Evolutionary conservation across 164 flowering plant genomes (phyloP), one percentile per base, ranked within the genome.

Genomic region (Macadamia tetraphylla): DNA sequence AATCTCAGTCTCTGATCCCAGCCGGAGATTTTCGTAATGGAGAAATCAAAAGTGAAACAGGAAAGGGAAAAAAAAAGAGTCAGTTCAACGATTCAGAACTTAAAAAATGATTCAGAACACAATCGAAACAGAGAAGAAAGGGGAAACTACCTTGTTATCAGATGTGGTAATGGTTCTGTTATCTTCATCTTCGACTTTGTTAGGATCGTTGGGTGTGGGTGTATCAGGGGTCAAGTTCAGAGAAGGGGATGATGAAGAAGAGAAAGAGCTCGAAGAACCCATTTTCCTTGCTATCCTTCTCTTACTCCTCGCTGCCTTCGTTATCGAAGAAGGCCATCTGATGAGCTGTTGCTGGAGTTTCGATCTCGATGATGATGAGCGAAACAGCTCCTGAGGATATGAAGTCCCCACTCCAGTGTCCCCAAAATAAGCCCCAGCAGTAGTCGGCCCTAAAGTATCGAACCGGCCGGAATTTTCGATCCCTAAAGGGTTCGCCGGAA

Each of bases 261-360:
- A 57, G 3, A 5, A 2, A 11, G 67, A 30, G 18, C 9, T 9
- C 58, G 6, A 35, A 49, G 64, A 60, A 40, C 74, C 52, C 46
- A 65, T 60, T n/a, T 35, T 70, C 43, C 70, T 71, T 29, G 65
- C 70, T 65, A 71, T 61, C 62, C 29, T 71, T 66, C 74, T 71
- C 62, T 67, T 67, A 57, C 57, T 67, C 32, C 67, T 67, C 17
- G 75, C 75, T 40, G 75, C 70, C 66, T 60, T 67, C 15, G 66
- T 61, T 17, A 61, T 32, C 10, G 58, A 61, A 35, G 40, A 35
- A 35, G 40, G 40, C 40, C 40, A 35, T 35, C 40, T 35, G 40
- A 35, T 35, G 40, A 35, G 40, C 40, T 5, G 40, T 5, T 35
- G 40, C 3, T 35, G 40, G 5, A 5, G 3, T 35, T 35, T 35